phyloP scores from a whole-genome alignment of 768 basidiomycete genomes.

The Lactarius psammicola region DNA sequence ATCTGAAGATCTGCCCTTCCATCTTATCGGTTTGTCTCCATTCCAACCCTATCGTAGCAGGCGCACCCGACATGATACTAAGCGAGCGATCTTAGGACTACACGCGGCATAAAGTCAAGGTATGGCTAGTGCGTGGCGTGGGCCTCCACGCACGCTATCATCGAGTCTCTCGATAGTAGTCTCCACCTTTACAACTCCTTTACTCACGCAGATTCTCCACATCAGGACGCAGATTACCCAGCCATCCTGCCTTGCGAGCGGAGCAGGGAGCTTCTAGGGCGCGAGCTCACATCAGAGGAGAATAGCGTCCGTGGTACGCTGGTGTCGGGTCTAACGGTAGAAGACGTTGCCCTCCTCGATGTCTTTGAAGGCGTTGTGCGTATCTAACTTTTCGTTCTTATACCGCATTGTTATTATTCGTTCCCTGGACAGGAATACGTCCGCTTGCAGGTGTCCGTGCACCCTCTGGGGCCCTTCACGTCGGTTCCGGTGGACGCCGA shows the following conservation, averaged over 20 bases:
- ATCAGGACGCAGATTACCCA: conserved; percentile 74
- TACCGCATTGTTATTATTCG: not conserved
- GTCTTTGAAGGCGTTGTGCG: conserved; percentile 77
- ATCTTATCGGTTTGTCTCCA: conserved; percentile 58
- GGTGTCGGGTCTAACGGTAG: conserved; percentile 64
- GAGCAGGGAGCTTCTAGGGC: conserved; percentile 39
- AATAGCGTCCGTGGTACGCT: conserved; percentile 74
- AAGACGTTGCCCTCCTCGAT: conserved; percentile 71
- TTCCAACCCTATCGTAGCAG: not conserved
- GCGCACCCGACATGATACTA: not conserved
- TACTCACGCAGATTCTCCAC: not conserved
- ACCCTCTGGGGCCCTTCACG: conserved; percentile 50
- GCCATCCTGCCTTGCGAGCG: conserved; percentile 64
- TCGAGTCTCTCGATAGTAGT: no score
- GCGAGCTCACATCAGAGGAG: conserved; percentile 58
- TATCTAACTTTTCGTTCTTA: conserved; percentile 15
- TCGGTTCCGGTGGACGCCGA: conserved; percentile 30
- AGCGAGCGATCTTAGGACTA: conserved; percentile 49
- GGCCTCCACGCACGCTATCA: not conserved
- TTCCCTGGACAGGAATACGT: conserved; percentile 64
- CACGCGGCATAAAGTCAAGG: conserved; percentile 79
- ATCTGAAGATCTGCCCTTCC: conserved; percentile 70
- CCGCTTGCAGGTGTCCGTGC: conserved; percentile 51
- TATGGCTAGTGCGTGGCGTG: conserved; percentile 32
- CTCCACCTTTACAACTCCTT: no score